These are phyloP conservation scores for Paecilomyces sp. DNA, from an alignment of 2,329 filamentous ascomycete species.

Conservation along the genomic window DNA sequence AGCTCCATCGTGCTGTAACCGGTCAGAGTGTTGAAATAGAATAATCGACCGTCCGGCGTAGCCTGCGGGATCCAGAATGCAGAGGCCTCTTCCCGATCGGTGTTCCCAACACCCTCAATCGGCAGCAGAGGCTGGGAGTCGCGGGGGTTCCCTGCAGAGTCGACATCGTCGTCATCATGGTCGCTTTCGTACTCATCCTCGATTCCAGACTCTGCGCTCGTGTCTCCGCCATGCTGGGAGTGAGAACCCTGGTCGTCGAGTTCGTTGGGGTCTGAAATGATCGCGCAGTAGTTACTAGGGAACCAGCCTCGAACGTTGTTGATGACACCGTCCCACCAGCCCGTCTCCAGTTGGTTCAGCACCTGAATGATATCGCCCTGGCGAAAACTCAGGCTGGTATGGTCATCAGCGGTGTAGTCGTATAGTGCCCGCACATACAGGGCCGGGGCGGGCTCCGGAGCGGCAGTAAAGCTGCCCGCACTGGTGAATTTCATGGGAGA, in stretches of 20 bases:
- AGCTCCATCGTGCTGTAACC: constrained; percentile 92
- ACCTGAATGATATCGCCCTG: constrained; percentile 98
- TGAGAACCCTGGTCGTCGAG: constrained; percentile 56
- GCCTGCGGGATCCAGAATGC: constrained; percentile 99
- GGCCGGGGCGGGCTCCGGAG: constrained; percentile 40
- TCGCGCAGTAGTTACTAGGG: constrained; percentile 95
- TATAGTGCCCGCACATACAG: constrained; percentile 93
- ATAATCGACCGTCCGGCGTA: constrained; percentile 83
- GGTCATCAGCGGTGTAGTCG: constrained; percentile 96
- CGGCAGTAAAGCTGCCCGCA: constrained; percentile 22
- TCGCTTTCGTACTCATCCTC: constrained; percentile 60
- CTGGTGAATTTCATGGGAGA: constrained; percentile 23
- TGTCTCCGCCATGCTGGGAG: constrained; percentile 47
- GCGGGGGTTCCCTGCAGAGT: constrained; percentile 60
- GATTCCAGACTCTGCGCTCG: constrained; percentile 40
- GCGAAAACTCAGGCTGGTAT: constrained; percentile 92
- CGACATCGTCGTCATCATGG: constrained; percentile 59
- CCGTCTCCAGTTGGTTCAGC: constrained; percentile 94
- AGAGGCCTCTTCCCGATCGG: constrained; percentile 69
- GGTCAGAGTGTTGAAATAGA: constrained; percentile 98
- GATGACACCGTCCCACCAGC: constrained; percentile 99
- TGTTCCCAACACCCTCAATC: constrained; percentile 58
- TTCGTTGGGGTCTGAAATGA: constrained; percentile 71
- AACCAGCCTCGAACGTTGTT: constrained; percentile 97
- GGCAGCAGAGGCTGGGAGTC: constrained; percentile 56